These are phyloP conservation scores for Alternaria metachromatica DNA, from an alignment of 2,329 filamentous ascomycete genomes.

Conservation along the genomic window DNA sequence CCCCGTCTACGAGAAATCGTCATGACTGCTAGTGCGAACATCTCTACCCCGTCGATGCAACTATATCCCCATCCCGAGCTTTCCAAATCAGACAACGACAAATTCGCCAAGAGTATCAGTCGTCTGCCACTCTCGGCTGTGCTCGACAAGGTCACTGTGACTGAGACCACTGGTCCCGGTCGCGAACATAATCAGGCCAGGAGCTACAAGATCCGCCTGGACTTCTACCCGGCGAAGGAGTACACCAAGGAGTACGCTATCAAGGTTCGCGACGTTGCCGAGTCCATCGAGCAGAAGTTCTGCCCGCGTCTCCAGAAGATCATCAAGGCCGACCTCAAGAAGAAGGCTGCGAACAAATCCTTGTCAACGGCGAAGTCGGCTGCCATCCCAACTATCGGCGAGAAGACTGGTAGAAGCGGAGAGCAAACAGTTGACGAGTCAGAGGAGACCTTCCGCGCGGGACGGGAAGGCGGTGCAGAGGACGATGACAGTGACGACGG, in stretches of 20 bases:
- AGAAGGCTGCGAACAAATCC: slow-evolving; percentile 68
- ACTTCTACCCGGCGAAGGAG: slow-evolving; percentile 84
- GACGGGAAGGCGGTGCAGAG: slow-evolving; percentile 62
- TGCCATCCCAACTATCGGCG: slow-evolving; percentile 78
- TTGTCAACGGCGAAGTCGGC: slow-evolving; percentile 61
- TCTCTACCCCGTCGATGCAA: slow-evolving; percentile 91
- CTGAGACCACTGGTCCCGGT: slow-evolving; percentile 78
- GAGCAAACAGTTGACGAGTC: slow-evolving; percentile 57
- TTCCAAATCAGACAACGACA: slow-evolving; percentile 70
- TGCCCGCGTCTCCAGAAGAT: slow-evolving; percentile 73
- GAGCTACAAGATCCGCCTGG: slow-evolving; percentile 80
- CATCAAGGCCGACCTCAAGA: slow-evolving; percentile 78
- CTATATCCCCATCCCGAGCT: slow-evolving; percentile 78
- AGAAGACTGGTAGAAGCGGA: slow-evolving; percentile 62
- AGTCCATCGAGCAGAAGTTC: slow-evolving; percentile 81
- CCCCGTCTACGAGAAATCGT: slow-evolving; percentile 95
- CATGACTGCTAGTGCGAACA: slow-evolving; percentile 91
- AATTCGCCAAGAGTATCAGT: slow-evolving; percentile 91
- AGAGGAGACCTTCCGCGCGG: slow-evolving; percentile 32
- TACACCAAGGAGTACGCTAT: slow-evolving; percentile 89
- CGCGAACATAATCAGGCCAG: slow-evolving; percentile 75
- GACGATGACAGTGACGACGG: slow-evolving; percentile 77
- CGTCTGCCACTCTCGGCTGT: slow-evolving; percentile 83
- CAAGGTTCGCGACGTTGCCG: slow-evolving; percentile 74
- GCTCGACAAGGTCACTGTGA: slow-evolving; percentile 79